Evolutionary conservation across 2,329 filamentous ascomycete species (phyloP), one percentile per base, ranked within the genome.

Genomic region (Cordyceps pruinosa): DNA sequence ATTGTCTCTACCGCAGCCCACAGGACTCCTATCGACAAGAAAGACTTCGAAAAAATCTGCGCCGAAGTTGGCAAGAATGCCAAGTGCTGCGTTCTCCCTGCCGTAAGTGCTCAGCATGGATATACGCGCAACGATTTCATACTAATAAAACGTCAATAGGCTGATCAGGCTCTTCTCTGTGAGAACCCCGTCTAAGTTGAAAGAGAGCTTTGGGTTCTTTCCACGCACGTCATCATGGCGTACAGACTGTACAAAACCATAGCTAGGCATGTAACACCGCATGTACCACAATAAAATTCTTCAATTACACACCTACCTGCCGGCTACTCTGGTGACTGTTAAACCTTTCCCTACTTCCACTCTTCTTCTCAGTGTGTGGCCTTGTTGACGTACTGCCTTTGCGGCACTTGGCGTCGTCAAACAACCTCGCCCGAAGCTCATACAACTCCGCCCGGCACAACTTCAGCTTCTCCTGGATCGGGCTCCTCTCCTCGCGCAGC

Each of bases 21-120:
- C 1, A 3, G 23, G n/a, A 2, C 17, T 4, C 37, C 42, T 19
- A 2, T 2, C 21, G 3, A 17, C 25, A 34, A 9, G 12, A 1
- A 12, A 0, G 0, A 42, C 26, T 42, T 52, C 21, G 3, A 12
- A 4, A 2, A 68, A 26, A 68, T 72, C 60, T 81, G 78, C 65
- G 53, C 76, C 10, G 67, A 61, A 7, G 66, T 68, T 12, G 77
- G 77, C 59, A 76, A 80, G 68, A 73, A 72, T 55, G 77, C 77
- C 54, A 76, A 75, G 64, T 82, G 80, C 74, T 83, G 80, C 64
- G 63, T 75, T 32, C 56, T 82, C 23, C 79, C 79, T 28, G 70
- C 82, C 26, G 63, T 54, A 37, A 17, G 51, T 53, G 9, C 5
- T 19, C 1, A 30, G n/a, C 9, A 12, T 15, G n/a, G n/a, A n/a